Conservation (phyloP, 306 rosid species). For the Elaeagnus macrophylla region DNA sequence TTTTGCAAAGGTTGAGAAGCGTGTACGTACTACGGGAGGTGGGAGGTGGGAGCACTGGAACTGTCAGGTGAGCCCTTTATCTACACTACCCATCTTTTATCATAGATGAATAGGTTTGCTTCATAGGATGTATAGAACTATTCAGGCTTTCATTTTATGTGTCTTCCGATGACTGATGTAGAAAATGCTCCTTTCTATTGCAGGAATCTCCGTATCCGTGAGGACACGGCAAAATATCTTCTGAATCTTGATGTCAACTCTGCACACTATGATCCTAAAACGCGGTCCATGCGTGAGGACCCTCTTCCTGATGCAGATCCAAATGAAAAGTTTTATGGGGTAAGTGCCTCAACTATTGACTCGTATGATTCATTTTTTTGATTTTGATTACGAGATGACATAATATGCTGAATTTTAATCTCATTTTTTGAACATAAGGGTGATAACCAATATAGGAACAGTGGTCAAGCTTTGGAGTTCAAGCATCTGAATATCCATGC, state of each 20-base stretch:
- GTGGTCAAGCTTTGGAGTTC: slow-evolving; percentile 65
- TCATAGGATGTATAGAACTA: background rate
- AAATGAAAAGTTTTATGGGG: slow-evolving; percentile 52
- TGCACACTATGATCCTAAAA: slow-evolving; percentile 55
- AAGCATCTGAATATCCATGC: slow-evolving; percentile 52
- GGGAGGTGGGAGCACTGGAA: slow-evolving; percentile 69
- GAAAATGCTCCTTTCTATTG: background rate
- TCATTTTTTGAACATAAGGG: slow-evolving; percentile 22
- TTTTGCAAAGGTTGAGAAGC: slow-evolving; percentile 73
- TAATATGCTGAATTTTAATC: background rate
- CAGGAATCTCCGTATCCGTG: slow-evolving; percentile 53
- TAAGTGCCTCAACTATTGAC: slow-evolving; percentile 11
- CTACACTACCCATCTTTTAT: background rate
- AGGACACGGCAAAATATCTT: slow-evolving; percentile 60
- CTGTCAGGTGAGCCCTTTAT: slow-evolving; percentile 43
- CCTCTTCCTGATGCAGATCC: slow-evolving; percentile 70
- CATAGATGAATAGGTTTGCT: background rate
- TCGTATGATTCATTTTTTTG: too few species aligned
- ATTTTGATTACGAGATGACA: background rate
- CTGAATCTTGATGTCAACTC: slow-evolving; percentile 58
- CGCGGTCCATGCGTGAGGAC: slow-evolving; percentile 64
- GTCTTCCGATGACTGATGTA: too few species aligned
- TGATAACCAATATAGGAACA: slow-evolving; percentile 50
- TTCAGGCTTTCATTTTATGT: background rate
- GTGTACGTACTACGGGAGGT: slow-evolving; percentile 66